Evolutionary conservation across 2,329 filamentous ascomycete genomes (phyloP).

Genomic region (Pleoardoris graminearum): DNA sequence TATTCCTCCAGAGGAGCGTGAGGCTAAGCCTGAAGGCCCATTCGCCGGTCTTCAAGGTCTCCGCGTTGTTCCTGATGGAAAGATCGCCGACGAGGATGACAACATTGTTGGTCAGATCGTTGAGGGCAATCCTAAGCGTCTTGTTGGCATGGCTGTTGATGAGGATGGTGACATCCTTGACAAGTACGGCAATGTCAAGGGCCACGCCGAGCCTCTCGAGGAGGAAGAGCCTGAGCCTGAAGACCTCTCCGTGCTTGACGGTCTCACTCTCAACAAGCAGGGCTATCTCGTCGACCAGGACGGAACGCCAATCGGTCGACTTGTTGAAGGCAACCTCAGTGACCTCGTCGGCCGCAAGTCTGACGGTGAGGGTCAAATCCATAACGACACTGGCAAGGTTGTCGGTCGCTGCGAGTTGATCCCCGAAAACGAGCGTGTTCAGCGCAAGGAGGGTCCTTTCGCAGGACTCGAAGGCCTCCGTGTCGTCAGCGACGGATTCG

Average conservation of each 20-base stretch:
- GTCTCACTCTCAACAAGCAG: slow-evolving; percentile 60
- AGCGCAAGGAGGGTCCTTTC: slow-evolving; percentile 67
- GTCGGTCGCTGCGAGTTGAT: slow-evolving; percentile 62
- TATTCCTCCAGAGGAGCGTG: slow-evolving; percentile 66
- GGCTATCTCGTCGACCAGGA: slow-evolving; percentile 59
- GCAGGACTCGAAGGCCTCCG: slow-evolving; percentile 66
- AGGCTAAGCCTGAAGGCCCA: slow-evolving; percentile 54
- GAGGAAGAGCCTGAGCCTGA: slow-evolving; percentile 47
- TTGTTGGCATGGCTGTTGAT: slow-evolving; percentile 62
- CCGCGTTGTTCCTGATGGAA: slow-evolving; percentile 53
- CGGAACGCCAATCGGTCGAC: slow-evolving; percentile 59
- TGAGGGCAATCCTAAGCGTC: slow-evolving; percentile 63
- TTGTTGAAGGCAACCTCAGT: slow-evolving; percentile 60
- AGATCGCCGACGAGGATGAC: slow-evolving; percentile 55
- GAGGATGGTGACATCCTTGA: slow-evolving; percentile 66
- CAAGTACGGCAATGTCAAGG: slow-evolving; percentile 64
- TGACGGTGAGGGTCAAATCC: slow-evolving; percentile 59
- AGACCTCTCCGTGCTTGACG: slow-evolving; percentile 59
- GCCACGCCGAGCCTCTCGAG: slow-evolving; percentile 60
- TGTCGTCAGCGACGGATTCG: slow-evolving; percentile 69
- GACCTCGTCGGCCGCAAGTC: slow-evolving; percentile 61
- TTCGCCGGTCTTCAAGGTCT: slow-evolving; percentile 56
- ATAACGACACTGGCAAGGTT: slow-evolving; percentile 60
- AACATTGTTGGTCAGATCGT: slow-evolving; percentile 58
- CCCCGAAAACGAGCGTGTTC: slow-evolving; percentile 59